Evolutionary conservation across 306 rosid genomes (phyloP), one percentile per base, ranked within the genome.

Genomic region (Acacia confusa): DNA sequence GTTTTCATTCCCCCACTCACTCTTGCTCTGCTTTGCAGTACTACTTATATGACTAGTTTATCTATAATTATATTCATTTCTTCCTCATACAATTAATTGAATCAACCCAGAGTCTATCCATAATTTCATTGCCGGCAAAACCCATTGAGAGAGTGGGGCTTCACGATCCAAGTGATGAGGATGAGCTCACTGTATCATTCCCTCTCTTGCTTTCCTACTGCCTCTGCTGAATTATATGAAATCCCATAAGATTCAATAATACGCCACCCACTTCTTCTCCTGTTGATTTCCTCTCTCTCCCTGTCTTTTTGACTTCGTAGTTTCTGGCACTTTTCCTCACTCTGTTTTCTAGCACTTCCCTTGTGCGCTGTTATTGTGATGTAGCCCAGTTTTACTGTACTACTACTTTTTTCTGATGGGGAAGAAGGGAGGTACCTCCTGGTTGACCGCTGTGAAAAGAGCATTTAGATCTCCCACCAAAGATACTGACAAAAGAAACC

Each of bases 401-500:
- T 44, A 61, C 4, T 7, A 7, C 20, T 9, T 3, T 82, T 82
- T 72, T 83, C 72, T 83, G 81, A 94, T 95, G 99, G 98, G 99
- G 89, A 95, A 92, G 97, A 93, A 91, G 77, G 98, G 93, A 78
- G 83, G 94, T 74, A 75, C 85, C 53, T 95, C 99, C 13, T 95
- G 99, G 99, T 79, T 95, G 86, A 92, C 94, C 40, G 99, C 98
- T 75, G 99, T 95, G 50, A 95, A 95, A 95, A 92, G 99, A 45
- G 99, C 98, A 61, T 95, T 95, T 88, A 92, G 99, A 92, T 93
- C 99, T 91, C 99, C 99, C 7, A 88, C 98, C 27, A 95, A 95
- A 86, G 97, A 92, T 57, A 43, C 32, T 77, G 90, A 84, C 20
- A 82, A 79, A 50, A 84, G 76, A 28, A 82, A 84, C 79, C 88